These are phyloP conservation scores for Crithidia fasciculata DNA, from an alignment of 208 protist species.

Conservation along the genomic window DNA sequence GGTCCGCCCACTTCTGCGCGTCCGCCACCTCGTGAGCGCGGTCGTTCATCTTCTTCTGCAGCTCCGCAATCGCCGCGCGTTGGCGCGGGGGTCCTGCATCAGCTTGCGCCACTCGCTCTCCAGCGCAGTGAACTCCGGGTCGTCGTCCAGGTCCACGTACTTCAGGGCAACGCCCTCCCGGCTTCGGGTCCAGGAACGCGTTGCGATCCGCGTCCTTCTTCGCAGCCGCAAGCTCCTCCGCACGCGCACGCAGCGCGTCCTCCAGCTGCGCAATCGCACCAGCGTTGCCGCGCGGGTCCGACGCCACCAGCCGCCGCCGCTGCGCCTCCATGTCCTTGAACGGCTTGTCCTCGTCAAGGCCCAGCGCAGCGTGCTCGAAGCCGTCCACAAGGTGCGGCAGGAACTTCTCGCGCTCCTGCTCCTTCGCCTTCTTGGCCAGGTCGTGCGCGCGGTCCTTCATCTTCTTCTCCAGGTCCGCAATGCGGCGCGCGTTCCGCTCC, in stretches of 20 bases:
- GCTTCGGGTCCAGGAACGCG: conserved; percentile 39
- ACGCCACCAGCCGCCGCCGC: conserved; percentile 55
- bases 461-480: conserved; percentile 55
- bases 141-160: too few relatives aligned
- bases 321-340: conserved; percentile 41
- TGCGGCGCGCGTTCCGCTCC: conserved; percentile 40
- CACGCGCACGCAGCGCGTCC: conserved; percentile 55
- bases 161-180: not conserved
- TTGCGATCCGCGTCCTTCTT: conserved; percentile 58
- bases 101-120: conserved; percentile 17
- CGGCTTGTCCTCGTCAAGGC: conserved; percentile 48
- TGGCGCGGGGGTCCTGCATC: conserved; percentile 51
- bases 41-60: conserved; percentile 48
- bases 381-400: conserved; percentile 51
- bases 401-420: conserved; percentile 53
- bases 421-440: conserved; percentile 56
- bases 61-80: conserved; percentile 45
- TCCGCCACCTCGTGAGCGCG: conserved; percentile 49
- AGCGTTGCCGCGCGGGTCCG: conserved; percentile 27
- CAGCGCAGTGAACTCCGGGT: too few relatives aligned
- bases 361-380: conserved; percentile 53
- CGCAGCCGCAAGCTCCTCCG: conserved; percentile 60
- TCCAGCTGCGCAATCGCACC: conserved; percentile 35
- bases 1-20: conserved; percentile 46
- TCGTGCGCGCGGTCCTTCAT: conserved; percentile 62